Evolutionary conservation across 2,329 filamentous ascomycete species (phyloP).

Genomic region (Verticillium tricorpus): DNA sequence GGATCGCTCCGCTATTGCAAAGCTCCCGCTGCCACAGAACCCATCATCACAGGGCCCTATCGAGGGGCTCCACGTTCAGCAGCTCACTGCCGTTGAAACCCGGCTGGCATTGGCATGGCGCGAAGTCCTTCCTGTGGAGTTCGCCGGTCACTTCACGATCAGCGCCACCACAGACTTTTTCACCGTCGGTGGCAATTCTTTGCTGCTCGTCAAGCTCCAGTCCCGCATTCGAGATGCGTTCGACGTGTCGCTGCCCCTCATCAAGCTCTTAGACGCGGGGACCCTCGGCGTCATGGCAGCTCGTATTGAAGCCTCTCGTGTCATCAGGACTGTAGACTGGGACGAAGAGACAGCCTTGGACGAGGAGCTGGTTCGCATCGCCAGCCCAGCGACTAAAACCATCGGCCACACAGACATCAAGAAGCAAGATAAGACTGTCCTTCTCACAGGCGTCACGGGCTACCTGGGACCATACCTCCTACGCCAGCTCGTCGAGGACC

Average conservation of each 20-base stretch:
- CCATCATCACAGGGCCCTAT: neutral
- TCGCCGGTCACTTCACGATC: constrained; percentile 13
- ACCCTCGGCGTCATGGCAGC: constrained; percentile 34
- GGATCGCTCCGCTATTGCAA: constrained; percentile 21
- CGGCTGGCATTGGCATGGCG: constrained; percentile 12
- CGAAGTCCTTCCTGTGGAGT: constrained; percentile 15
- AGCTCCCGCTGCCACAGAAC: constrained; percentile 16
- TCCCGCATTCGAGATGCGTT: constrained; percentile 26
- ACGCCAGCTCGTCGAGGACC: constrained; percentile 23
- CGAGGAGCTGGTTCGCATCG: neutral
- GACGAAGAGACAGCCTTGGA: constrained; percentile 15
- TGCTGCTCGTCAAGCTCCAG: constrained; percentile 34
- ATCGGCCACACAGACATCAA: too few species aligned
- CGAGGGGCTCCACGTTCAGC: neutral
- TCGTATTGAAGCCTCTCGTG: constrained; percentile 15
- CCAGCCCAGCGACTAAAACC: too few species aligned
- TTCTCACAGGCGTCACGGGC: constrained; percentile 34
- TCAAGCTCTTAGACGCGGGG: constrained; percentile 29
- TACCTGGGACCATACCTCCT: constrained; percentile 36
- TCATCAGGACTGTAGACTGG: constrained; percentile 17
- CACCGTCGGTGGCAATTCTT: constrained; percentile 33
- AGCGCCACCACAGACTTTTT: constrained; percentile 32
- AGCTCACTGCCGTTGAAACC: neutral
- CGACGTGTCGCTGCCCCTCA: constrained; percentile 22
- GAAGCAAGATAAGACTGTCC: constrained; percentile 10